A percentile compares a stretch with the other conserved stretches of the same genome.
phyloP scores from a whole-genome alignment of 352 stramenopile species.

The Blastocystis sp. region DNA sequence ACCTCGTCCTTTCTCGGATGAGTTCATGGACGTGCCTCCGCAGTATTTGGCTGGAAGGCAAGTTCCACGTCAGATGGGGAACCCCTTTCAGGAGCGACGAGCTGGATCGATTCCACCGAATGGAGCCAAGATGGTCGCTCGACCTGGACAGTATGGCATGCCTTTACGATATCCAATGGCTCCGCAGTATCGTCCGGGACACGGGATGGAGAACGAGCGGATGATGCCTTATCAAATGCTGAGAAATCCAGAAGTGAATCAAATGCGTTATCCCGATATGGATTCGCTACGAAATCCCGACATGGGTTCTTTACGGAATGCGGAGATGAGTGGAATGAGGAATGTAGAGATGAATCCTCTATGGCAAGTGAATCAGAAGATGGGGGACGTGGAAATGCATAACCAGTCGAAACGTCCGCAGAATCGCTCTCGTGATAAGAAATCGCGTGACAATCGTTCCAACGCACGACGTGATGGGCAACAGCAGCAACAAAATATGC shows the following conservation, averaged over 20 bases:
- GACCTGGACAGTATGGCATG: neutral
- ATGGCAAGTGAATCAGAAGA: neutral
- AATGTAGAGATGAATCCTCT: neutral
- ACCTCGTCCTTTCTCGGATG: neutral
- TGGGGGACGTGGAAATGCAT: neutral
- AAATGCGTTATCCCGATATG: neutral
- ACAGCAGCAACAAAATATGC: too few species aligned
- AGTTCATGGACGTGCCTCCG: too few species aligned
- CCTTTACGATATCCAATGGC: neutral
- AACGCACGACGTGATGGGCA: too few species aligned
- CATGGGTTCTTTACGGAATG: neutral
- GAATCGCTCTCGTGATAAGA: too few species aligned
- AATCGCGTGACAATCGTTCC: too few species aligned
- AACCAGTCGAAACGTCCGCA: too few species aligned
- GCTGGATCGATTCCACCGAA: neutral
- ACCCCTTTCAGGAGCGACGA: conserved; percentile 3
- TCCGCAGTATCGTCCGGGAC: neutral
- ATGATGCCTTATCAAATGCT: neutral
- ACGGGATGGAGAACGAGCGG: neutral
- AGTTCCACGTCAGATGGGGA: neutral
- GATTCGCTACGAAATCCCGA: neutral
- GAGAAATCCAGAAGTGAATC: neutral
- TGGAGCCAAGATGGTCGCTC: neutral
- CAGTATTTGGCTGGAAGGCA: too few species aligned
- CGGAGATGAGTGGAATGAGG: neutral